Percentiles rank a stretch among this genome's conserved stretches.
Conservation (phyloP, 2,329 filamentous ascomycete species). For the Pseudogymnoascus sp. region DNA sequence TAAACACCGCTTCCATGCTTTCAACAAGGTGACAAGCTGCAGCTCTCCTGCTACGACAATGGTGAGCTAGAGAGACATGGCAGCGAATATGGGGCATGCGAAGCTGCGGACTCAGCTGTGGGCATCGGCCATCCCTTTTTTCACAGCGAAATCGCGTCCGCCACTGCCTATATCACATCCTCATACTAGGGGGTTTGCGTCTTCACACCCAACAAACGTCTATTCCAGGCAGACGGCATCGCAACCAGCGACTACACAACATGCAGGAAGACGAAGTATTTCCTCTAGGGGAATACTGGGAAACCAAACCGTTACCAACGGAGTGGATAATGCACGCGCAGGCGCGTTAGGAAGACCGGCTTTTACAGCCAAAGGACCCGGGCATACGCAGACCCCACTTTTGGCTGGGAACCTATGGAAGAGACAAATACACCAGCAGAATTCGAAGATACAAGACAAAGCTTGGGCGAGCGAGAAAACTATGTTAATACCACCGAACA, state of each 20-base stretch:
- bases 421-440: not conserved
- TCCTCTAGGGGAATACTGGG: not conserved
- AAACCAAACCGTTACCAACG: not conserved
- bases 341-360: not conserved
- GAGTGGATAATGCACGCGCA: not conserved
- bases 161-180: not conserved
- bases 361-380: not conserved
- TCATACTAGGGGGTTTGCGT: not conserved
- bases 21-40: constrained; percentile 7
- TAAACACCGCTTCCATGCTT: constrained; percentile 2
- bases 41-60: not conserved
- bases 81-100: not conserved
- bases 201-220: not conserved
- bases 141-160: not conserved
- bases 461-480: constrained; percentile 2
- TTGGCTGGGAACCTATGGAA: not conserved
- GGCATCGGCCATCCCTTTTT: constrained; percentile 1
- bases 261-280: not conserved
- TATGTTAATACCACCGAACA: not conserved
- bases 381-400: not conserved
- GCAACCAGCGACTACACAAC: not conserved
- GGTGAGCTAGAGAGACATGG: constrained; percentile 5
- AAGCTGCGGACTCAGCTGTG: constrained; percentile 3
- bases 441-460: not conserved
- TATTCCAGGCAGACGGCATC: not conserved